Conservation (phyloP, 192 early-diverging fungal species). For the Backusella psychrophila region DNA sequence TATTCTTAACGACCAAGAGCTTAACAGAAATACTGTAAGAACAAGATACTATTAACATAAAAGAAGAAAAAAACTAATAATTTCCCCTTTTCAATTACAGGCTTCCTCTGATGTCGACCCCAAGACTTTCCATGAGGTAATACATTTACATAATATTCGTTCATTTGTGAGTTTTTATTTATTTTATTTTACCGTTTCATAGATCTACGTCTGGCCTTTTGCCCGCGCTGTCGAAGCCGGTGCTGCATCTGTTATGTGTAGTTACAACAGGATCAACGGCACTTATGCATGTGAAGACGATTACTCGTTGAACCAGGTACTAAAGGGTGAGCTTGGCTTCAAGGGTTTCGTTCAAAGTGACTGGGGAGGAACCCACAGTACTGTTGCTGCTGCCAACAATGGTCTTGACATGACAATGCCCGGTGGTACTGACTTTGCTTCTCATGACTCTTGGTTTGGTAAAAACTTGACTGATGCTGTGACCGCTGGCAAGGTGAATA, state of each 20-base stretch:
- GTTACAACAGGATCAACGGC: conserved; percentile 62
- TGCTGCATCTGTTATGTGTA: conserved; percentile 57
- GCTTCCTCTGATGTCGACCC: conserved; percentile 48
- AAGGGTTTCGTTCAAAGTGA: conserved; percentile 44
- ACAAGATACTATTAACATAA: background rate
- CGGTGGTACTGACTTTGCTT: conserved; percentile 20
- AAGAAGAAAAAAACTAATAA: background rate
- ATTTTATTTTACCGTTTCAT: conserved; percentile 36
- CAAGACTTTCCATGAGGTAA: conserved; percentile 55
- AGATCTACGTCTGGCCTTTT: conserved; percentile 62
- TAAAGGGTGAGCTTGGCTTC: conserved; percentile 54
- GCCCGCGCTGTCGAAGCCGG: conserved; percentile 52
- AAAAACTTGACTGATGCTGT: conserved; percentile 12
- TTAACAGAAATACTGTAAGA: conserved; percentile 15
- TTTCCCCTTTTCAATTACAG: background rate
- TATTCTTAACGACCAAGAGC: conserved; percentile 35
- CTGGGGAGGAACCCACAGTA: conserved; percentile 49
- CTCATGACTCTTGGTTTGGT: conserved; percentile 11
- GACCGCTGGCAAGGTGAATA: background rate
- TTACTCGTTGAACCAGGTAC: conserved; percentile 34
- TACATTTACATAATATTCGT: no score
- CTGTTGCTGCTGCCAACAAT: conserved; percentile 14
- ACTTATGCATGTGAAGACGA: conserved; percentile 53
- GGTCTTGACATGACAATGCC: conserved; percentile 66
- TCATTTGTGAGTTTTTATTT: background rate